These are phyloP conservation scores for Phytomonas sp. DNA, from an alignment of 208 protist genomes.

Conservation along the genomic window DNA sequence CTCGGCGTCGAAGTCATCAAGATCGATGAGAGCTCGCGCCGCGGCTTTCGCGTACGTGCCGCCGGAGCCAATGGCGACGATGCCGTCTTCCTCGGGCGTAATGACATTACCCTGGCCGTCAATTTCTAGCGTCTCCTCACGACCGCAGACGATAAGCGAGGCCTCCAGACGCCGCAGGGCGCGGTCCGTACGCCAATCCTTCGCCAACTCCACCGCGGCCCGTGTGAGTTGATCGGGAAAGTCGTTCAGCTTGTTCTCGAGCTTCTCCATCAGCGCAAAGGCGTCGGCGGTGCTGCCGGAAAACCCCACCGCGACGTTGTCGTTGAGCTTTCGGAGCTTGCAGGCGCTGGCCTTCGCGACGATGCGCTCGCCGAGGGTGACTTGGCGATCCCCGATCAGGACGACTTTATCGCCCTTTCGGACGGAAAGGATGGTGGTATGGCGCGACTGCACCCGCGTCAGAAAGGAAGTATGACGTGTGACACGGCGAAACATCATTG, in stretches of 20 bases:
- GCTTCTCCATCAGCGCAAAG: slow-evolving; percentile 94
- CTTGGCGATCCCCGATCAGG: slow-evolving; percentile 91
- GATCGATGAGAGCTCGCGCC: slow-evolving; percentile 88
- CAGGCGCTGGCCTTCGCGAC: slow-evolving; percentile 82
- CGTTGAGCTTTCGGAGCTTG: slow-evolving; percentile 73
- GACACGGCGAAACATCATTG: slow-evolving; percentile 34
- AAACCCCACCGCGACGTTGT: slow-evolving; percentile 89
- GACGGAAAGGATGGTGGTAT: slow-evolving; percentile 92
- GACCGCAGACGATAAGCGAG: slow-evolving; percentile 88
- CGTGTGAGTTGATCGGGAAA: slow-evolving; percentile 90
- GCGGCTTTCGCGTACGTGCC: slow-evolving; percentile 92
- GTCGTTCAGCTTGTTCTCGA: slow-evolving; percentile 91
- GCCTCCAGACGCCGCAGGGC: slow-evolving; percentile 91
- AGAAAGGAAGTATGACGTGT: slow-evolving; percentile 32
- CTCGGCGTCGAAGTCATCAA: slow-evolving; percentile 84
- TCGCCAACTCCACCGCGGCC: slow-evolving; percentile 91
- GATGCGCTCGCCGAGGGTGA: slow-evolving; percentile 91
- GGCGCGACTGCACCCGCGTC: slow-evolving; percentile 37
- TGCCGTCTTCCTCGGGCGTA: slow-evolving; percentile 90
- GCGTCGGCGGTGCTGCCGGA: slow-evolving; percentile 92
- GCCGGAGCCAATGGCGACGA: slow-evolving; percentile 91
- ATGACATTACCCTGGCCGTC: slow-evolving; percentile 94
- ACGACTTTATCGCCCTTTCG: slow-evolving; percentile 89
- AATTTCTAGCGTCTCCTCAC: slow-evolving; percentile 88
- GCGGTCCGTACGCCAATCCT: slow-evolving; percentile 94